Conservation (phyloP, 495 filamentous ascomycete genomes). For the Aspergillus baeticus region DNA sequence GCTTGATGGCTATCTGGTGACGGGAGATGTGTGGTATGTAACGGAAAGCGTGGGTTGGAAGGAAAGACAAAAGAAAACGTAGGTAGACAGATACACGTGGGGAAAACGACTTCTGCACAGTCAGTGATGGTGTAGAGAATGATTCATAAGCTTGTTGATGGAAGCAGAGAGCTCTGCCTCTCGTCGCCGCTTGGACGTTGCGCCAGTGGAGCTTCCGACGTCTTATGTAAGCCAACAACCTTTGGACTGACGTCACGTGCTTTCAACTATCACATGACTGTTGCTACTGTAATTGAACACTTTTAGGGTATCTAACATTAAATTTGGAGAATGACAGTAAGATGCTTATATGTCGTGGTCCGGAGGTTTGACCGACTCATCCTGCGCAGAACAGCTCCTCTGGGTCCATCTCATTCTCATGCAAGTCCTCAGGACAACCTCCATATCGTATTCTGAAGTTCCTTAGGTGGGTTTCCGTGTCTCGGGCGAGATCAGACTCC, state of each 20-base stretch:
- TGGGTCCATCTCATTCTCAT: conserved; percentile 15
- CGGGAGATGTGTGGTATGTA: conserved; percentile 14
- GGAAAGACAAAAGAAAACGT: background rate
- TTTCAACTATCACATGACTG: background rate
- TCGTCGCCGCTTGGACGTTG: conserved; percentile 28
- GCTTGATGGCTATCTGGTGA: conserved; percentile 40
- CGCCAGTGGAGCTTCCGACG: conserved; percentile 39
- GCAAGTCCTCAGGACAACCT: conserved; percentile 25
- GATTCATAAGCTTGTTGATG: conserved; percentile 44
- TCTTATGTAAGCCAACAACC: conserved; percentile 35
- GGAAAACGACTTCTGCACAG: conserved; percentile 24
- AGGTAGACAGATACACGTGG: conserved; percentile 16
- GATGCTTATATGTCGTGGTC: too few species aligned
- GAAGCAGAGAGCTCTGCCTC: conserved; percentile 35
- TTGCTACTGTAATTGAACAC: background rate
- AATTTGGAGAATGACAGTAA: background rate
- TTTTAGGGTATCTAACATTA: background rate
- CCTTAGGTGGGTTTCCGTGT: conserved; percentile 28
- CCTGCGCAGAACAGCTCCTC: conserved; percentile 35
- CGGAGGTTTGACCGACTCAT: too few species aligned
- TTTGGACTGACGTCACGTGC: conserved; percentile 8
- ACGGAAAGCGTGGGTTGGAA: conserved; percentile 1
- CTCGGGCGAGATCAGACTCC: conserved; percentile 8
- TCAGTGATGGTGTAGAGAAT: conserved; percentile 29
- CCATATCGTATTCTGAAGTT: conserved; percentile 39